phyloP scores from a whole-genome alignment of 169 alveolate species.

The Plasmodium inui region DNA sequence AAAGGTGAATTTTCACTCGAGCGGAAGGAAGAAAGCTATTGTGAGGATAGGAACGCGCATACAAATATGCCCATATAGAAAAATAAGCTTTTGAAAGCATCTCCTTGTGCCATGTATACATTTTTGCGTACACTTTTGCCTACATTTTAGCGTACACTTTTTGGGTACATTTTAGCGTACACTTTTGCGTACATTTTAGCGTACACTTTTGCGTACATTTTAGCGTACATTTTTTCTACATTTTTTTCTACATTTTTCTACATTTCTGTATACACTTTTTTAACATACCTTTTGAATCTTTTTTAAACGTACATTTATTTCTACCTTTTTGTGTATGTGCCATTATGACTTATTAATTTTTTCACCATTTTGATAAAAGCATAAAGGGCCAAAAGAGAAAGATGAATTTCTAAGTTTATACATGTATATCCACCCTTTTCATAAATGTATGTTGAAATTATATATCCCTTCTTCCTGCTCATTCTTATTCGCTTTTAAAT shows the following conservation, averaged over 20 bases:
- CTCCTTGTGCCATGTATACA: background rate
- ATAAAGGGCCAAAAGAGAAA: conserved; percentile 9
- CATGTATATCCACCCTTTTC: conserved; percentile 5
- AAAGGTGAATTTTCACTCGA: conserved; percentile 18
- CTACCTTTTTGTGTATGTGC: background rate
- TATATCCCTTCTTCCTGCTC: background rate
- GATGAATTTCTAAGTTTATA: background rate
- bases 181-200: no score
- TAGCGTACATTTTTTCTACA: background rate
- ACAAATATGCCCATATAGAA: background rate
- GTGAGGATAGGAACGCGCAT: background rate
- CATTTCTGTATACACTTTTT: background rate
- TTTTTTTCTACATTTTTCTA: background rate
- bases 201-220: no score
- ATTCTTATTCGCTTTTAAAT: conserved; percentile 27
- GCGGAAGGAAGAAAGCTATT: conserved; percentile 6
- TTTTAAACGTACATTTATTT: background rate
- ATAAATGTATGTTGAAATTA: conserved; percentile 24
- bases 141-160: background rate
- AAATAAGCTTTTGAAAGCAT: background rate
- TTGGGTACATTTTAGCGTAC: background rate
- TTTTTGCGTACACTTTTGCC: background rate
- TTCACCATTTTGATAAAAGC: conserved; percentile 1
- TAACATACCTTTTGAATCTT: background rate
- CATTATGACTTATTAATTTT: background rate